A percentile compares a stretch with the other conserved stretches of the same genome.
phyloP scores from a whole-genome alignment of 2,329 filamentous ascomycete genomes.

The Apiospora koreana region DNA sequence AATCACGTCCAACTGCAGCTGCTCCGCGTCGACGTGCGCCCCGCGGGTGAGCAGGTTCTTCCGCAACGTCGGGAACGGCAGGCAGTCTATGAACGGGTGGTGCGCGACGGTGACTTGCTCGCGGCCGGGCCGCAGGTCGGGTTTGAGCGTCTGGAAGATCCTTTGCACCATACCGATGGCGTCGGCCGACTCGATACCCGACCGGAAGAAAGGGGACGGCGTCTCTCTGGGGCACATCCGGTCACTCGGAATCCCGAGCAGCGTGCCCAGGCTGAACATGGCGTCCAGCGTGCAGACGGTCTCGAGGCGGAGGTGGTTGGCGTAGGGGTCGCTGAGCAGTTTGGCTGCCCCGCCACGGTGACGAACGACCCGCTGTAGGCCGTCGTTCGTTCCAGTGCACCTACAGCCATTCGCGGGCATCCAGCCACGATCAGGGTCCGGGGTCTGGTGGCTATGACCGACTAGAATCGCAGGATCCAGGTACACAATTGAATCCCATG shows the following conservation, averaged over 20 bases:
- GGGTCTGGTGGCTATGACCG: not conserved
- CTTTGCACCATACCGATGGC: not conserved
- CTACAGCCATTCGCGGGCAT: not conserved
- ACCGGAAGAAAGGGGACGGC: not conserved
- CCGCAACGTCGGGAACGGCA: conserved; percentile 8
- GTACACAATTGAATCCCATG: not conserved
- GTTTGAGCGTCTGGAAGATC: not conserved
- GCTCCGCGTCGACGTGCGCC: no score
- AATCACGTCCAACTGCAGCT: not conserved
- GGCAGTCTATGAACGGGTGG: not conserved
- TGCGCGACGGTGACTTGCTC: conserved; percentile 4
- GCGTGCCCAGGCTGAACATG: not conserved
- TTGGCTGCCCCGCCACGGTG: not conserved
- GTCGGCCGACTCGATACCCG: not conserved
- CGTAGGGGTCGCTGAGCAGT: not conserved
- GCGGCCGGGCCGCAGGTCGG: conserved; percentile 1
- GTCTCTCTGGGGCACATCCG: not conserved
- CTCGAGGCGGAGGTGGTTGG: conserved; percentile 11
- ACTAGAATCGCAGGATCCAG: not conserved
- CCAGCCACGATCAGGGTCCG: not conserved
- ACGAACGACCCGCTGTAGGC: not conserved
- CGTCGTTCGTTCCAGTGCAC: not conserved
- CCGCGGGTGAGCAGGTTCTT: not conserved
- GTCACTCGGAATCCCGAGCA: not conserved
- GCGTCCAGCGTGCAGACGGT: conserved; percentile 1